These are phyloP conservation scores for Neofusicoccum sp. DNA, from an alignment of 2,329 filamentous ascomycete genomes.

Conservation along the genomic window DNA sequence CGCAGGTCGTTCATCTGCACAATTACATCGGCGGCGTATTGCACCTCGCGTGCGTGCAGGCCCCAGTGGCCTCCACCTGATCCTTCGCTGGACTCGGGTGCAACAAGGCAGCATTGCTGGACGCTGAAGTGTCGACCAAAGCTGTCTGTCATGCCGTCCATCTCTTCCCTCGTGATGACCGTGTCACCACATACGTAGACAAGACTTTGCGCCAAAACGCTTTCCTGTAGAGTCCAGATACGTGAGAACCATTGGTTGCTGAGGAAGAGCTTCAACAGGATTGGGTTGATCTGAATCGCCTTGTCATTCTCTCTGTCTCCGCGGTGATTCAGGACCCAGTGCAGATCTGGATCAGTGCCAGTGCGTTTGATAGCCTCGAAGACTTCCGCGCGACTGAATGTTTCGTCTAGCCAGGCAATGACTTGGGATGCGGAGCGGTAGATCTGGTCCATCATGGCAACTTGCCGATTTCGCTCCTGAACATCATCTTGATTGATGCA, in stretches of 20 bases:
- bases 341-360: not conserved
- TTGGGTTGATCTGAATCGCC: not conserved
- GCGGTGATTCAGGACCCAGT: not conserved
- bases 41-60: not conserved
- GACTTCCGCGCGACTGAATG: not conserved
- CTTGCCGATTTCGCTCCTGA: constrained; percentile 21
- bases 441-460: constrained; percentile 20
- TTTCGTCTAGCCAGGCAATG: constrained; percentile 5
- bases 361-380: not conserved
- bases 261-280: not conserved
- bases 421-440: constrained; percentile 19
- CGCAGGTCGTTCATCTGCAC: not conserved
- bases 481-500: constrained; percentile 24
- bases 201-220: not conserved
- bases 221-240: not conserved
- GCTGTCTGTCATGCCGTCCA: not conserved
- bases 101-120: too few species aligned
- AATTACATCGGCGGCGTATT: not conserved
- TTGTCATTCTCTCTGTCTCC: too few species aligned
- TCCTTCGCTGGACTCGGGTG: too few species aligned
- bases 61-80: too few species aligned
- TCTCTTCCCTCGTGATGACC: not conserved
- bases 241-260: not conserved
- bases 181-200: not conserved
- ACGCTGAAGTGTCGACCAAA: not conserved